Evolutionary conservation across 2,329 filamentous ascomycete species (phyloP), one percentile per base, ranked within the genome.

Genomic region (Emergomyces africanus): DNA sequence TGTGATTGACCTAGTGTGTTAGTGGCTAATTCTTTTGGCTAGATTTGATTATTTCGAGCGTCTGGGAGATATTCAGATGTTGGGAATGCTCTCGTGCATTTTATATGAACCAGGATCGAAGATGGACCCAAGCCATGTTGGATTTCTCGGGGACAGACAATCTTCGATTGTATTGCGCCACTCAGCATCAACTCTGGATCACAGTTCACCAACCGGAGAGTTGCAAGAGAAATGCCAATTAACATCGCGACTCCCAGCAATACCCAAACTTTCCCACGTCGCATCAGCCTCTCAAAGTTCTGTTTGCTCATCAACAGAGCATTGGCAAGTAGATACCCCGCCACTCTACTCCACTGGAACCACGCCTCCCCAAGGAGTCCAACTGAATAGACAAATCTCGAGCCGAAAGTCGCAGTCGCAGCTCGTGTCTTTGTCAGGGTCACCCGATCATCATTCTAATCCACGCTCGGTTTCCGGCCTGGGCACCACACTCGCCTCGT

Each of bases 61-160:
- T 9, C 74, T 79, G 41, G 83, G 79, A n/a, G 82, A 86, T 67
- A 73, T 83, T 1, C 83, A 86, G 66, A 84, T 85, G 80, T 75
- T 86, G 39, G 83, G 82, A n/a, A 83, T 83, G 79, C 70, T 86
- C 42, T 82, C 83, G 3, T 84, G 81, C 62, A 75, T 85, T 39
- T 77, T 85, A 58, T 72, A 77, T 15, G 77, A 82, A 64, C 75
- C 78, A 23, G 72, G 59, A 9, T 70, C 71, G 10, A 69, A 68
- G 42, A 70, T 20, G 28, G 55, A 77, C 61, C 70, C 71, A 14
- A 72, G 75, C 42, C 71, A 70, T 28, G 70, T 66, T 28, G 54
- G 39, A 20, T 66, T 71, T 3, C 71, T 73, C 28, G 59, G 61
- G 58, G 61, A 61, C 42, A 60, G 60, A 35, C 39, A 46, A 50